These are phyloP conservation scores for Dovyalis caffra DNA, from an alignment of 345 rosid genomes.

Conservation along the genomic window DNA sequence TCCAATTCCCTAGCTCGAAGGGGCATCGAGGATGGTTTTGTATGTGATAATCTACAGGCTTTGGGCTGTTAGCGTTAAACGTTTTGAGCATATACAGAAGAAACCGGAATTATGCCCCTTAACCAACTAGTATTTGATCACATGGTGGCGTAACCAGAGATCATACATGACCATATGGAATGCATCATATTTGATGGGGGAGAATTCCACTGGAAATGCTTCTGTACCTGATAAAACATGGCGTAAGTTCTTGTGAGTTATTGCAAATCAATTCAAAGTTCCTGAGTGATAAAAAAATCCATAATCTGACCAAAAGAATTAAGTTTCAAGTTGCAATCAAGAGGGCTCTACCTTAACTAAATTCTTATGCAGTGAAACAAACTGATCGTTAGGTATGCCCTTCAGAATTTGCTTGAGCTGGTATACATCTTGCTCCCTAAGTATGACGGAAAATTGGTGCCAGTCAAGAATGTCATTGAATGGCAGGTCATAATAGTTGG, in stretches of 20 bases:
- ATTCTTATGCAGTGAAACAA: conserved; percentile 66
- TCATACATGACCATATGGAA: conserved; percentile 98
- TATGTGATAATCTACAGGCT: conserved; percentile 6
- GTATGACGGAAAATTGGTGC: conserved; percentile 72
- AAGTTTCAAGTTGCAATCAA: not conserved
- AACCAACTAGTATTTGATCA: conserved; percentile 63
- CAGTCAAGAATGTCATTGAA: conserved; percentile 86
- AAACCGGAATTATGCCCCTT: not conserved
- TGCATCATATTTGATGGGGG: conserved; percentile 79
- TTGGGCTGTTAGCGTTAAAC: conserved; percentile 10
- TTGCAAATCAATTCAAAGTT: not conserved
- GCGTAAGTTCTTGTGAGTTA: conserved; percentile 8
- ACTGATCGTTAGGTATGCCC: conserved; percentile 61
- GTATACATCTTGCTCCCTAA: conserved; percentile 74
- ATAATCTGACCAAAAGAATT: not conserved
- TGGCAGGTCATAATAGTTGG: conserved; percentile 88
- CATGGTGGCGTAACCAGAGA: conserved; percentile 91
- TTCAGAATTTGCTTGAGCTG: conserved; percentile 77
- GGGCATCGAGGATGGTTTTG: not conserved
- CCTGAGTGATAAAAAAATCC: not conserved
- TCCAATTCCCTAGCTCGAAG: not conserved
- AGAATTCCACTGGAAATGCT: conserved; percentile 95
- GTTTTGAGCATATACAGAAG: not conserved
- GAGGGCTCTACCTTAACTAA: conserved; percentile 60
- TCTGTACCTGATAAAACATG: conserved; percentile 67